phyloP scores from a whole-genome alignment of 352 stramenopile genomes.

The Pythium scleroteichum region DNA sequence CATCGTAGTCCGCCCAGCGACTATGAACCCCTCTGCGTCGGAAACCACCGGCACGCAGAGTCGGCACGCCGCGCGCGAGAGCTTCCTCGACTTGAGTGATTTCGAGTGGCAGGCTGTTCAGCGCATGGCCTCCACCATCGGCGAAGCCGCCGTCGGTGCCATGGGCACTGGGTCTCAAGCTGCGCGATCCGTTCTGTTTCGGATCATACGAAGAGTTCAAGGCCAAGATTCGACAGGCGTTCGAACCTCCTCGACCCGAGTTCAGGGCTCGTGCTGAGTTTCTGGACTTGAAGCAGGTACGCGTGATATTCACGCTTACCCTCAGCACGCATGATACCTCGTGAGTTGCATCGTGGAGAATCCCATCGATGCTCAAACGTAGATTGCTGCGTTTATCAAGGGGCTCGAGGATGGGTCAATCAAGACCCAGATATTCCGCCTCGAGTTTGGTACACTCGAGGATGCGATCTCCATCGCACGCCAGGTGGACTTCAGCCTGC shows the following conservation, averaged over 20 bases:
- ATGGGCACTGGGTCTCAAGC: constrained; percentile 9
- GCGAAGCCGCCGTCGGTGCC: constrained; percentile 3
- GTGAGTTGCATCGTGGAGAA: constrained; percentile 11
- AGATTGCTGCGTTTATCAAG: constrained; percentile 19
- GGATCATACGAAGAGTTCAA: constrained; percentile 13
- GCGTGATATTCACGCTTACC: constrained; percentile 18
- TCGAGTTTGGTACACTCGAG: constrained; percentile 16
- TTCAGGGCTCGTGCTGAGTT: constrained; percentile 18
- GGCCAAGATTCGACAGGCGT: constrained; percentile 8
- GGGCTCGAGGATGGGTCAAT: constrained; percentile 15
- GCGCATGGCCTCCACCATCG: constrained; percentile 2
- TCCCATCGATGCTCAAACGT: constrained; percentile 9
- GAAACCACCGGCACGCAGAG: neutral
- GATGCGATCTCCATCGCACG: constrained; percentile 7
- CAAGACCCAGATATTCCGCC: constrained; percentile 19
- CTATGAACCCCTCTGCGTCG: constrained; percentile 1
- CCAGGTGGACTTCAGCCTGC: constrained; percentile 19
- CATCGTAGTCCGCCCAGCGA: constrained; percentile 14
- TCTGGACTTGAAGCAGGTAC: constrained; percentile 20
- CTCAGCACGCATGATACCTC: constrained; percentile 19
- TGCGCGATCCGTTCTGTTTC: constrained; percentile 19
- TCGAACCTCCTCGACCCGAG: constrained; percentile 16
- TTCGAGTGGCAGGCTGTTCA: constrained; percentile 5
- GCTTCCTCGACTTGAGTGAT: constrained; percentile 1
- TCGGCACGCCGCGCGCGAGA: neutral